Percentiles rank a stretch among this genome's conserved stretches.
These are phyloP conservation scores for Mrakiaceae sp. DNA, from an alignment of 1,284 basidiomycete genomes.

Conservation along the genomic window DNA sequence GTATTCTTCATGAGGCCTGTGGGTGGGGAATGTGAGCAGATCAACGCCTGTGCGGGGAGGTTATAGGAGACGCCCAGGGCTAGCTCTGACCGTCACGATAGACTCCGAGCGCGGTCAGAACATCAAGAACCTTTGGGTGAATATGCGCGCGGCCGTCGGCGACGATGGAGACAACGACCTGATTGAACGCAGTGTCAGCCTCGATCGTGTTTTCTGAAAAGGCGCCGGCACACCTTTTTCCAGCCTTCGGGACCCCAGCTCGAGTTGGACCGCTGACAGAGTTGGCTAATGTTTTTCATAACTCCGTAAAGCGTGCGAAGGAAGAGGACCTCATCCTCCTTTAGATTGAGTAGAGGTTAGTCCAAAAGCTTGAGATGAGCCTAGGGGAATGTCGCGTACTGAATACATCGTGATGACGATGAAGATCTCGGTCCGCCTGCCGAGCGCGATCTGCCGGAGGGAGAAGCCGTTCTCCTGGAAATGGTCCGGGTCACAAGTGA, in stretches of 20 bases:
- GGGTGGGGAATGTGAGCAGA: background rate
- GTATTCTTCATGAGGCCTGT: conserved; percentile 72
- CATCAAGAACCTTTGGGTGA: conserved; percentile 87
- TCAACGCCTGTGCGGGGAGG: no score
- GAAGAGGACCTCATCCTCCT: conserved; percentile 88
- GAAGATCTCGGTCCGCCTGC: conserved; percentile 67
- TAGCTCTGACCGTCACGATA: conserved; percentile 40
- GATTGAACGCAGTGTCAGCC: background rate
- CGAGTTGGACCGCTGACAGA: conserved; percentile 86
- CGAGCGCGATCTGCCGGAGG: conserved; percentile 69
- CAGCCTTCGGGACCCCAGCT: conserved; percentile 93
- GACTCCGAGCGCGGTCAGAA: conserved; percentile 46
- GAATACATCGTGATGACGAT: conserved; percentile 96
- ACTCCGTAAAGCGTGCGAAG: conserved; percentile 91
- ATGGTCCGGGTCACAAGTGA: conserved; percentile 87
- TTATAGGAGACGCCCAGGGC: no score
- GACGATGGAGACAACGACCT: conserved; percentile 92
- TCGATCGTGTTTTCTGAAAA: background rate
- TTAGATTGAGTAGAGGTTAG: conserved; percentile 29
- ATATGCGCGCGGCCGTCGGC: conserved; percentile 87
- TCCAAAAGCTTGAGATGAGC: background rate
- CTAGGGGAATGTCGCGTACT: conserved; percentile 37
- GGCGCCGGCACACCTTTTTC: conserved; percentile 61
- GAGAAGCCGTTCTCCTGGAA: conserved; percentile 74
- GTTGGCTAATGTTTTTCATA: conserved; percentile 78